Evolutionary conservation across 768 basidiomycete species (phyloP).

Genomic region (Russula vinacea): DNA sequence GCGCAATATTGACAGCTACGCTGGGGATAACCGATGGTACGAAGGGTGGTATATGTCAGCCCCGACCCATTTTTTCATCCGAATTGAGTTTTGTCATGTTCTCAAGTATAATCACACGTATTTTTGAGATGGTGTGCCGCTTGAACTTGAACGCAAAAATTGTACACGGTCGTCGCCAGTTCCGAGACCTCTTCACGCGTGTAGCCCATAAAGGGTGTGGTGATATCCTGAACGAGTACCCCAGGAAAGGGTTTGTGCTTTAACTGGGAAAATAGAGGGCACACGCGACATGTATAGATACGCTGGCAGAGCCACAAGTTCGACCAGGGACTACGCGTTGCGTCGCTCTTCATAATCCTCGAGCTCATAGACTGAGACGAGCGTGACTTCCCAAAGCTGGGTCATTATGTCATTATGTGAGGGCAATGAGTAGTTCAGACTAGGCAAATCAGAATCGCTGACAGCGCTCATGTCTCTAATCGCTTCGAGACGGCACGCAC

Average conservation of each 20-base stretch:
- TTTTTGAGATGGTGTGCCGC: background rate
- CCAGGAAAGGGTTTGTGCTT: background rate
- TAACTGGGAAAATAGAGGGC: background rate
- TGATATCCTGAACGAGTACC: background rate
- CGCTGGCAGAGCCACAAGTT: background rate
- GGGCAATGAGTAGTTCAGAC: background rate
- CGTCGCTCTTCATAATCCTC: background rate
- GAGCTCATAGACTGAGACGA: background rate
- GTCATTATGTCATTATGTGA: background rate
- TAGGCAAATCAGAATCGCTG: background rate
- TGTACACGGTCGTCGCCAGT: too few species aligned
- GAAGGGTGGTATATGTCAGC: background rate
- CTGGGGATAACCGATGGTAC: background rate
- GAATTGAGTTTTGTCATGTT: background rate
- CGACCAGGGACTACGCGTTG: background rate
- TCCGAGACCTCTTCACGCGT: too few species aligned
- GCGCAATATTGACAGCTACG: too few species aligned
- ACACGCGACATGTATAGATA: background rate
- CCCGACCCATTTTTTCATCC: too few species aligned
- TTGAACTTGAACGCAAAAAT: too few species aligned
- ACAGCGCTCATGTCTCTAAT: background rate
- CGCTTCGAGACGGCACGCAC: background rate
- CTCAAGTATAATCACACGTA: background rate
- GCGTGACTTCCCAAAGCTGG: background rate
- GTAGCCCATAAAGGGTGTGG: too few species aligned